A percentile compares a stretch with the other conserved stretches of the same genome.
Evolutionary conservation across 768 basidiomycete species (phyloP).

Genomic region (Mycena rosella): DNA sequence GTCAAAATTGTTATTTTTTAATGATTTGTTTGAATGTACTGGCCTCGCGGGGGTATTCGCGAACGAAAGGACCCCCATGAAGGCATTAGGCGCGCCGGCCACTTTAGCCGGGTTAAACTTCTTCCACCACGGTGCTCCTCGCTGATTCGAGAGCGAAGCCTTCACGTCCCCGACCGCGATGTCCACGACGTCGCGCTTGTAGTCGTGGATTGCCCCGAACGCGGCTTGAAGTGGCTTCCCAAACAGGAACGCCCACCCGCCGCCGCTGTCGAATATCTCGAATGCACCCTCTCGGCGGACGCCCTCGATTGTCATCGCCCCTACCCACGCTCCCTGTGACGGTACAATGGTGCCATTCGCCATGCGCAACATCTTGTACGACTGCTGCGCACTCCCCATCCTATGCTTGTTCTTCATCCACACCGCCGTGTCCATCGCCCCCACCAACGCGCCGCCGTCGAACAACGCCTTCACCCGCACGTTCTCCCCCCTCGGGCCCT

Average conservation of each 20-base stretch:
- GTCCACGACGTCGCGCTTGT: not conserved
- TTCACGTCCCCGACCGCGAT: too few species aligned
- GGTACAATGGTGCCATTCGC: constrained; percentile 41
- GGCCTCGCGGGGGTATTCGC: constrained; percentile 20
- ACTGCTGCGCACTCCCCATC: constrained; percentile 31
- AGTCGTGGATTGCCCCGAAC: constrained; percentile 33
- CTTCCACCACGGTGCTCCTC: too few species aligned
- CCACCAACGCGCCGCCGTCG: constrained; percentile 49
- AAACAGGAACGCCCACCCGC: constrained; percentile 35
- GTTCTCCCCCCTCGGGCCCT: not conserved
- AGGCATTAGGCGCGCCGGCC: constrained; percentile 4
- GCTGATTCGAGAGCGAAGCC: too few species aligned
- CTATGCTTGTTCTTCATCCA: constrained; percentile 26
- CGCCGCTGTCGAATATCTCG: constrained; percentile 42
- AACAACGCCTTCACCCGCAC: constrained; percentile 32
- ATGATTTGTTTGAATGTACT: not conserved
- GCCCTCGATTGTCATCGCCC: too few species aligned
- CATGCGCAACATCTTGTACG: constrained; percentile 42
- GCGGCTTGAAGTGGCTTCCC: constrained; percentile 37
- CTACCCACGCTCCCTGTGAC: too few species aligned
- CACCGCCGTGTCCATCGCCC: constrained; percentile 38
- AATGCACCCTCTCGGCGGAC: constrained; percentile 22
- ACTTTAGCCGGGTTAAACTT: constrained; percentile 2
- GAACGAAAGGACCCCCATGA: constrained; percentile 15
- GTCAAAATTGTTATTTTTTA: too few species aligned